Evolutionary conservation across 805 yeast genomes (phyloP), one percentile per base, ranked within the genome.

Genomic region (Schwanniomyces sp.): DNA sequence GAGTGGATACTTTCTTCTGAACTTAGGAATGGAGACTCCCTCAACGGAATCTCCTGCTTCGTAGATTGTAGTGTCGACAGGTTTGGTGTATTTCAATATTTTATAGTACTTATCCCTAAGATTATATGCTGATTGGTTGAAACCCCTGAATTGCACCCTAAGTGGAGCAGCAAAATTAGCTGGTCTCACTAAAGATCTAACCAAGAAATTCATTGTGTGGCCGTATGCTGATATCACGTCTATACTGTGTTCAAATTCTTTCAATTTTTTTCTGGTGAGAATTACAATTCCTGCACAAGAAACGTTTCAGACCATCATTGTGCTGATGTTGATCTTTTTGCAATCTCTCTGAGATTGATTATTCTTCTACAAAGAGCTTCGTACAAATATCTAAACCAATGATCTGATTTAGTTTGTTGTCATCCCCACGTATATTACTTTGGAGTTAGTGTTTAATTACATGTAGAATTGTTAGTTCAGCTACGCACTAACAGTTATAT

Each of bases 51-150:
- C 69, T 14, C 78, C 78, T 1, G 63, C 70, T 44, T 64, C 55
- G 59, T 67, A 72, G 34, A 54, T 59, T 43, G 62, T 60, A 42
- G 63, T 64, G 43, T 71, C 71, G 9, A 72, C 59, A 3, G 72
- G 70, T 55, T 66, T 67, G 51, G 62, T 68, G 53, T 72, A 69
- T 51, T 64, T 67, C 45, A 70, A 61, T 53, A 74, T 67, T 52
- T 73, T 72, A 56, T 61, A 65, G 59, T 64, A 73, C 57, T 70
- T 72, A 50, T 71, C 75, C 37, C 49, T 26, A 24, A 24, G 28
- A 32, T 16, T 21, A 21, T 25, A 39, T 17, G 34, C 16, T 10
- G 44, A 29, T 26, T 41, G 42, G 24, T 29, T 42, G 34, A 45
- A 32, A 21, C 41, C 21, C 25, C 48, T 45, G 27, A 40, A 12